phyloP scores from a whole-genome alignment of 116 monocot genomes.

The Posidonia oceanica region DNA sequence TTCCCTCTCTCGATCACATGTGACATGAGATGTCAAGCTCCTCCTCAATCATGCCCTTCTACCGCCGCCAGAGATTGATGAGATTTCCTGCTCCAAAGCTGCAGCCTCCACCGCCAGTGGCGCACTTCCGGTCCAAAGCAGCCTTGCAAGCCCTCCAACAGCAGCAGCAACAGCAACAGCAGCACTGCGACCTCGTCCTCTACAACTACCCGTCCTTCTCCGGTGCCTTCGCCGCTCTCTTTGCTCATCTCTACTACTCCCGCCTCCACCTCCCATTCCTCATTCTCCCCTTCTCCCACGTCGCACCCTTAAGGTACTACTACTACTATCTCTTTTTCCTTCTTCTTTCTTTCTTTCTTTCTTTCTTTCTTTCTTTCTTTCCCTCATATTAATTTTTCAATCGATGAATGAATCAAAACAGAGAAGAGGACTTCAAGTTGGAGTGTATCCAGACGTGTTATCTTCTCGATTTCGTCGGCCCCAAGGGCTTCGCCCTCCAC shows the following conservation, averaged over 20 bases:
- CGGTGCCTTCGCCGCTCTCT: constrained; percentile 69
- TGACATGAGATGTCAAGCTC: not conserved
- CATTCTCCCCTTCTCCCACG: constrained; percentile 71
- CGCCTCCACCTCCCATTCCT: constrained; percentile 38
- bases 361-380: too few relatives aligned
- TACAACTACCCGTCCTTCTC: constrained; percentile 84
- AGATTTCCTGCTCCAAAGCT: not conserved
- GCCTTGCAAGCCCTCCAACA: constrained; percentile 7
- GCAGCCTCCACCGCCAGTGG: not conserved
- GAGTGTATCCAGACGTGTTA: constrained; percentile 47
- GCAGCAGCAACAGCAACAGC: not conserved
- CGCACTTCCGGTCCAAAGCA: constrained; percentile 10
- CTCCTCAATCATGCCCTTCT: not conserved
- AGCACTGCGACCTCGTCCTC: constrained; percentile 26
- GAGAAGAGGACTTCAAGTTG: constrained; percentile 35
- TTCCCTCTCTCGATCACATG: too few relatives aligned
- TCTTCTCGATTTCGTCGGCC: constrained; percentile 72
- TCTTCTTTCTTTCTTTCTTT: not conserved
- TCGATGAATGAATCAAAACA: not conserved
- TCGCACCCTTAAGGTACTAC: constrained; percentile 19
- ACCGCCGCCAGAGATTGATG: not conserved
- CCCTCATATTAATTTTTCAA: too few relatives aligned
- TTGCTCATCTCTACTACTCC: constrained; percentile 58
- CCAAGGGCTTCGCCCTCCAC: constrained; percentile 35
- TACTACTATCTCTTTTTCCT: too few relatives aligned